phyloP scores from a whole-genome alignment of 805 yeast species.

The Kodamaea kakaduensis region DNA sequence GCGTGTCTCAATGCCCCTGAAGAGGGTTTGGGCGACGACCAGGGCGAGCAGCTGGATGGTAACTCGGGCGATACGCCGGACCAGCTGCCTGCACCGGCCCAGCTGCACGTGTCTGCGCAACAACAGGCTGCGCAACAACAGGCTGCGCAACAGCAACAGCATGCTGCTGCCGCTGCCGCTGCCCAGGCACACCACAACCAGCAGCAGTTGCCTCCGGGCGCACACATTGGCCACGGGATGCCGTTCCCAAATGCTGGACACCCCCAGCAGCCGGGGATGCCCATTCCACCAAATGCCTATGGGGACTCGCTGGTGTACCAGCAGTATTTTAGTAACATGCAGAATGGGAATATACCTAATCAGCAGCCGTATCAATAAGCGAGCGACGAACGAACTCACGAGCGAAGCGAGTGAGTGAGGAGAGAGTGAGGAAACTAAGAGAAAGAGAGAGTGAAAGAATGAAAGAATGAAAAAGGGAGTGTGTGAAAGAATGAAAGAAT shows the following conservation, averaged over 20 bases:
- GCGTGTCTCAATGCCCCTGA: conserved; percentile 98
- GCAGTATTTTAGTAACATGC: conserved; percentile 57
- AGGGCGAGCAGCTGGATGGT: conserved; percentile 49
- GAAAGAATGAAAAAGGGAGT: too few relatives aligned
- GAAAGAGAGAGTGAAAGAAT: too few relatives aligned
- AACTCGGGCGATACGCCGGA: conserved; percentile 39
- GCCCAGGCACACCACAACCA: conserved; percentile 31
- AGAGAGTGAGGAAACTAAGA: too few relatives aligned
- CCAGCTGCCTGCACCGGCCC: conserved; percentile 34
- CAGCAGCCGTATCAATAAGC: conserved; percentile 54
- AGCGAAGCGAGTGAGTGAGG: too few relatives aligned
- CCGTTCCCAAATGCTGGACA: conserved; percentile 42
- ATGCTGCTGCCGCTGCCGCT: conserved; percentile 22
- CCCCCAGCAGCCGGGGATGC: conserved; percentile 33
- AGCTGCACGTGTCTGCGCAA: conserved; percentile 6
- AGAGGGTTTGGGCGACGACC: conserved; percentile 66
- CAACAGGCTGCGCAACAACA: conserved; percentile 12
- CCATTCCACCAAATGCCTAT: conserved; percentile 45
- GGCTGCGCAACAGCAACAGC: conserved; percentile 16
- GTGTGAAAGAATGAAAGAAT: too few relatives aligned
- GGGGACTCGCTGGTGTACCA: conserved; percentile 58
- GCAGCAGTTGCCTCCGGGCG: conserved; percentile 34
- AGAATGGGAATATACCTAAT: conserved; percentile 44
- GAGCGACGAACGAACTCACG: too few relatives aligned
- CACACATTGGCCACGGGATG: conserved; percentile 42